Conservation (phyloP, 768 basidiomycete species). For the Fomitopsis pulvina region DNA sequence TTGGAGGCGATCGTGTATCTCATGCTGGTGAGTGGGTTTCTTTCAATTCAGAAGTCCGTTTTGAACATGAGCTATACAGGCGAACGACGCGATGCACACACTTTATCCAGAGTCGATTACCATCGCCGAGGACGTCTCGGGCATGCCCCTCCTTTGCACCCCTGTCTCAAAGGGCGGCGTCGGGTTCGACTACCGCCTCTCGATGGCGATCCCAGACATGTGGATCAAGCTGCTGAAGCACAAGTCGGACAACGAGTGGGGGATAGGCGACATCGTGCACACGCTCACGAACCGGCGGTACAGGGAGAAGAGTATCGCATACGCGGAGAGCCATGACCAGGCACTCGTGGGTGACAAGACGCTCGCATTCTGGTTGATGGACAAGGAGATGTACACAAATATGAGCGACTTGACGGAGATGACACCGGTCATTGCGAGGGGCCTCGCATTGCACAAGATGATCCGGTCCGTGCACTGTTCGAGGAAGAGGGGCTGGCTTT, state of each 20-base stretch:
- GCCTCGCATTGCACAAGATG: constrained; percentile 94
- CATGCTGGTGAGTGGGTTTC: constrained; percentile 75
- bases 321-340: constrained; percentile 96
- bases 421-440: constrained; percentile 83
- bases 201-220: constrained; percentile 99
- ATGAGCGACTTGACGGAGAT: constrained; percentile 85
- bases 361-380: constrained; percentile 99
- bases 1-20: constrained; percentile 90
- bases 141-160: constrained; percentile 92
- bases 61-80: constrained; percentile 40
- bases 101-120: constrained; percentile 79
- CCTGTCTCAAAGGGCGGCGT: constrained; percentile 80
- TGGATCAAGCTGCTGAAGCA: constrained; percentile 99
- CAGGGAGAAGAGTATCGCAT: constrained; percentile 86
- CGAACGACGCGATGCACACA: constrained; percentile 83
- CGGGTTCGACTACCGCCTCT: constrained; percentile 96
- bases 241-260: constrained; percentile 80
- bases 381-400: constrained; percentile 98
- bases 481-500: background rate
- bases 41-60: background rate
- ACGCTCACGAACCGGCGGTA: constrained; percentile 87
- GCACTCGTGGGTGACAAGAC: constrained; percentile 99
- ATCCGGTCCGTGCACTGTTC: constrained; percentile 57
- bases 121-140: constrained; percentile 98
- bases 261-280: constrained; percentile 78